Conservation (phyloP, 352 stramenopile species). For the Phytophthora pini region DNA sequence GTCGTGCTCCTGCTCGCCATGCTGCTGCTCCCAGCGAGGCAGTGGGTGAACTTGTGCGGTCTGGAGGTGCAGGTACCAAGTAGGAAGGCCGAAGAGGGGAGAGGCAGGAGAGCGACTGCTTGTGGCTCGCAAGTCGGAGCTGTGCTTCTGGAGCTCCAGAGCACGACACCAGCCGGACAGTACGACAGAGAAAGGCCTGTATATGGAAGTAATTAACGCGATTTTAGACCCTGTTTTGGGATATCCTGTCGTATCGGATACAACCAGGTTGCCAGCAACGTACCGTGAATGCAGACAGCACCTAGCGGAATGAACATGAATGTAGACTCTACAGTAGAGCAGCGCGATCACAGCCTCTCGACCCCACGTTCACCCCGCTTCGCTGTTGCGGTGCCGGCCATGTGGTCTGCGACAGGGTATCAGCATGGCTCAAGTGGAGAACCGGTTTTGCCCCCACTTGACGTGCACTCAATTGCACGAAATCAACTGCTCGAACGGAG, state of each 20-base stretch:
- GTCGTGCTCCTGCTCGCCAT: constrained; percentile 32
- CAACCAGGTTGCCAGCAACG: too few species aligned
- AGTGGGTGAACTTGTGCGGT: constrained; percentile 9
- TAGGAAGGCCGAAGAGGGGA: too few species aligned
- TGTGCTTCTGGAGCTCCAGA: constrained; percentile 11
- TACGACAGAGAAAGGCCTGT: constrained; percentile 7
- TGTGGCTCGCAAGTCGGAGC: constrained; percentile 16
- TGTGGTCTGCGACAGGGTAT: constrained; percentile 16
- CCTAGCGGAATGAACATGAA: too few species aligned
- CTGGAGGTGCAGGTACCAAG: background rate
- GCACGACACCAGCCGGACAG: constrained; percentile 8
- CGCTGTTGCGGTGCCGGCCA: constrained; percentile 10
- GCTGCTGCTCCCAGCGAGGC: background rate
- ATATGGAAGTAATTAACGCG: background rate
- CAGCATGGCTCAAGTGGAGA: constrained; percentile 19
- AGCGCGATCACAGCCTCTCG: background rate
- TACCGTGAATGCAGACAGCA: too few species aligned
- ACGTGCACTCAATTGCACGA: constrained; percentile 9
- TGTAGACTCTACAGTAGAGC: background rate
- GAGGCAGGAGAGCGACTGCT: constrained; percentile 14
- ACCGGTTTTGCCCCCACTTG: constrained; percentile 16
- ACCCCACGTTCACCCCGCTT: background rate
- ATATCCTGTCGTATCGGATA: constrained; percentile 4
- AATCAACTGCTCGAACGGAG: constrained; percentile 6
- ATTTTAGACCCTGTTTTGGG: background rate